These are phyloP conservation scores for Corchorus olitorius DNA, from an alignment of 345 rosid genomes.

Conservation along the genomic window DNA sequence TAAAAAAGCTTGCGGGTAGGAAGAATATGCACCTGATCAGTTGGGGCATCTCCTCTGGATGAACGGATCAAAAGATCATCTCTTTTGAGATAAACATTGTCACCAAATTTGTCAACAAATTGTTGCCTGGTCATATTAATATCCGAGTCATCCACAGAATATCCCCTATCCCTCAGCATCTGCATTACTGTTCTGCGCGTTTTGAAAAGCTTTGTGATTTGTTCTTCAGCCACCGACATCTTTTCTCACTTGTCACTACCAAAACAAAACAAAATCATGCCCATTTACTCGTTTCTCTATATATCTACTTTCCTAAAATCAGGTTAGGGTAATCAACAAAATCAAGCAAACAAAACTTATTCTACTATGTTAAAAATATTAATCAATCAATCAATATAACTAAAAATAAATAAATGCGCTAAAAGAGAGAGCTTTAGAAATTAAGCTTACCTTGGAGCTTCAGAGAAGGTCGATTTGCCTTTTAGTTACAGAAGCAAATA, in stretches of 20 bases:
- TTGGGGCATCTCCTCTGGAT: conserved; percentile 39
- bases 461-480: too few relatives aligned
- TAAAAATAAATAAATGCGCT: too few relatives aligned
- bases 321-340: too few relatives aligned
- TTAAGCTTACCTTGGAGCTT: too few relatives aligned
- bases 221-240: conserved; percentile 44
- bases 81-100: conserved; percentile 37
- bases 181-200: conserved; percentile 53
- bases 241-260: conserved; percentile 5
- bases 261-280: conserved; percentile 1
- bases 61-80: conserved; percentile 40
- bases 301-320: too few relatives aligned
- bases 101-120: conserved; percentile 50
- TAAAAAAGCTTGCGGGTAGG: background rate
- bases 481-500: too few relatives aligned
- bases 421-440: too few relatives aligned
- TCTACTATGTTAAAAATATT: too few relatives aligned
- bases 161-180: conserved; percentile 65
- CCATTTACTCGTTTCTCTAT: background rate
- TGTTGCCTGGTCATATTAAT: conserved; percentile 49
- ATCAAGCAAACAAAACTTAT: too few relatives aligned
- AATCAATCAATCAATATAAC: too few relatives aligned
- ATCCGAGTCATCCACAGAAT: conserved; percentile 44
- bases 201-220: conserved; percentile 52
- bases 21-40: conserved; percentile 42